A percentile compares a stretch with the other conserved stretches of the same genome.
Conservation (phyloP, 1,284 basidiomycete species). For the Phellinidium pouzarii region DNA sequence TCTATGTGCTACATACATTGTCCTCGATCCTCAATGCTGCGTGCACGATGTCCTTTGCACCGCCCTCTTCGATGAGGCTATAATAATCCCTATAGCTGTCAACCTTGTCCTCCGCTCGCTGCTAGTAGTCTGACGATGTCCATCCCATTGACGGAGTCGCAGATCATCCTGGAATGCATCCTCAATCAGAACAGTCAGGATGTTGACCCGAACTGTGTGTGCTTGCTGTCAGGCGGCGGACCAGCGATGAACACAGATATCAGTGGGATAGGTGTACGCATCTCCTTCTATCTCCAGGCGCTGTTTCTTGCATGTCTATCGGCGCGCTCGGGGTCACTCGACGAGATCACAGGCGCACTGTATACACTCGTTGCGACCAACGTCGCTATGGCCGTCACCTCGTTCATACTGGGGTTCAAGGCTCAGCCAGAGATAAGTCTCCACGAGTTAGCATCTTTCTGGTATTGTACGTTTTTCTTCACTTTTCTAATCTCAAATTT, state of each 20-base stretch:
- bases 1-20: not conserved
- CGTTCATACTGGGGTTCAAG: slow-evolving; percentile 25
- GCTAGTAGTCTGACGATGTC: not conserved
- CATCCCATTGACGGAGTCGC: not conserved
- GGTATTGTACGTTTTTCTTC: slow-evolving; percentile 16
- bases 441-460: slow-evolving; percentile 23
- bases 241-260: slow-evolving; percentile 18
- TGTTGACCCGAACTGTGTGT: not conserved
- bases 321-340: slow-evolving; percentile 21
- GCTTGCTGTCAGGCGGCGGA: not conserved
- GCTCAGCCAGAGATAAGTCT: slow-evolving; percentile 24
- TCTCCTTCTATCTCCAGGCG: slow-evolving; percentile 19
- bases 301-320: slow-evolving; percentile 22
- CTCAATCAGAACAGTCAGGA: not conserved
- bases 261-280: slow-evolving; percentile 19
- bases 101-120: not conserved
- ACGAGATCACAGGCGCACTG: slow-evolving; percentile 24
- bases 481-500: slow-evolving; percentile 19
- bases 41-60: not conserved
- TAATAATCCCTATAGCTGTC: not conserved
- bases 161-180: not conserved
- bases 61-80: not conserved
- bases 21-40: not conserved
- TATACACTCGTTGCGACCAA: slow-evolving; percentile 28
- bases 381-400: slow-evolving; percentile 25